Conservation (phyloP, 2,329 filamentous ascomycete species). For the Alternaria infectoria region DNA sequence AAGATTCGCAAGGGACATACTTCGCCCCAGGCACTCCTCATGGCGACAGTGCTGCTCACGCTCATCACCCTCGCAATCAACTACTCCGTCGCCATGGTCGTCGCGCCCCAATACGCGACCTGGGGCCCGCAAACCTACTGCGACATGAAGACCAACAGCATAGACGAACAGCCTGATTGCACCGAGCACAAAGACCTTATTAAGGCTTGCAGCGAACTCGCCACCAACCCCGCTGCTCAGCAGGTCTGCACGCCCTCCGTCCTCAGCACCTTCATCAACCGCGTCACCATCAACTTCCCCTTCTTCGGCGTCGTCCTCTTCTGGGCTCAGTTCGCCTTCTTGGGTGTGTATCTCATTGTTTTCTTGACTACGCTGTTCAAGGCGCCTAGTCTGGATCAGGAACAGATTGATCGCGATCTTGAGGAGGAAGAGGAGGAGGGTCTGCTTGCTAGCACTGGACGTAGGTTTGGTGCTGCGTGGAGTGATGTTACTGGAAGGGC, state of each 20-base stretch:
- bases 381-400: constrained; percentile 76
- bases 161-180: constrained; percentile 77
- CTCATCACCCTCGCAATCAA: constrained; percentile 90
- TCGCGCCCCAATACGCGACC: constrained; percentile 94
- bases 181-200: constrained; percentile 72
- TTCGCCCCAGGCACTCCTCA: constrained; percentile 86
- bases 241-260: constrained; percentile 90
- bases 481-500: constrained; percentile 77
- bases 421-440: constrained; percentile 95
- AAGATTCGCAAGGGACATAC: constrained; percentile 88
- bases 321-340: constrained; percentile 93
- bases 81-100: constrained; percentile 88
- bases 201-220: constrained; percentile 79
- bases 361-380: constrained; percentile 81
- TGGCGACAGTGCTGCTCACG: constrained; percentile 89
- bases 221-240: constrained; percentile 72
- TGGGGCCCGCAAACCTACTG: constrained; percentile 97
- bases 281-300: constrained; percentile 90
- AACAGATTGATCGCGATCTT: constrained; percentile 83
- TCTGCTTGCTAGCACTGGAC: constrained; percentile 79
- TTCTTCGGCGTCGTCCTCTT: constrained; percentile 93
- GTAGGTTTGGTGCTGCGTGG: constrained; percentile 86
- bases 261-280: constrained; percentile 90
- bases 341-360: constrained; percentile 81
- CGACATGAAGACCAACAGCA: constrained; percentile 68